Evolutionary conservation across 1,284 basidiomycete species (phyloP).

Genomic region (Ustanciosporium gigantosporum): DNA sequence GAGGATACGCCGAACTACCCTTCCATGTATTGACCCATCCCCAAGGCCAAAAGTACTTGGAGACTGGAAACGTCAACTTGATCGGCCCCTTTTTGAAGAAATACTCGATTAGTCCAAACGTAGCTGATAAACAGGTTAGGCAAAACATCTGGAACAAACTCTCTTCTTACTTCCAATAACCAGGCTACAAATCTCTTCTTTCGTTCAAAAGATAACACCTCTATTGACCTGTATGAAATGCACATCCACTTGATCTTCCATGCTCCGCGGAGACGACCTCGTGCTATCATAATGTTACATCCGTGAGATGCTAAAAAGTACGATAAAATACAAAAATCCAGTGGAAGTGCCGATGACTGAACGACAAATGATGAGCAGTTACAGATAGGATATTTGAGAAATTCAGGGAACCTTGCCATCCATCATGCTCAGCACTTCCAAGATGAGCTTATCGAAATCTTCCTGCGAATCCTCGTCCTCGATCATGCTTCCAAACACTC

Average conservation of each 20-base stretch:
- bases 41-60: conserved; percentile 31
- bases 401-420: conserved; percentile 34
- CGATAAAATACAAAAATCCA: too few species aligned
- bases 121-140: conserved; percentile 6
- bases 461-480: conserved; percentile 35
- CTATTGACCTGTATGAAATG: too few species aligned
- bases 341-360: too few species aligned
- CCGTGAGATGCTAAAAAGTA: too few species aligned
- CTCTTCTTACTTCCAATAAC: conserved; percentile 14
- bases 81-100: conserved; percentile 24
- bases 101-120: conserved; percentile 16
- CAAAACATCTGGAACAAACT: conserved; percentile 20
- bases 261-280: too few species aligned
- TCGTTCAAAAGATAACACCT: too few species aligned
- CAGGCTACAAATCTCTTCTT: neutral
- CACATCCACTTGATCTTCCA: too few species aligned
- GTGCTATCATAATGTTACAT: too few species aligned
- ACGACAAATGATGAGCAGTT: too few species aligned
- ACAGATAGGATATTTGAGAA: too few species aligned
- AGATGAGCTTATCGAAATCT: conserved; percentile 29
- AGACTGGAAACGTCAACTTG: conserved; percentile 33
- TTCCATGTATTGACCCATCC: conserved; percentile 43
- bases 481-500: conserved; percentile 38
- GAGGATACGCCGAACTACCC: conserved; percentile 44
- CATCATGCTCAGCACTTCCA: conserved; percentile 26